Evolutionary conservation across 2,329 filamentous ascomycete species (phyloP), one percentile per base, ranked within the genome.

Genomic region (Ophiocordyceps camponoti-leonardi): DNA sequence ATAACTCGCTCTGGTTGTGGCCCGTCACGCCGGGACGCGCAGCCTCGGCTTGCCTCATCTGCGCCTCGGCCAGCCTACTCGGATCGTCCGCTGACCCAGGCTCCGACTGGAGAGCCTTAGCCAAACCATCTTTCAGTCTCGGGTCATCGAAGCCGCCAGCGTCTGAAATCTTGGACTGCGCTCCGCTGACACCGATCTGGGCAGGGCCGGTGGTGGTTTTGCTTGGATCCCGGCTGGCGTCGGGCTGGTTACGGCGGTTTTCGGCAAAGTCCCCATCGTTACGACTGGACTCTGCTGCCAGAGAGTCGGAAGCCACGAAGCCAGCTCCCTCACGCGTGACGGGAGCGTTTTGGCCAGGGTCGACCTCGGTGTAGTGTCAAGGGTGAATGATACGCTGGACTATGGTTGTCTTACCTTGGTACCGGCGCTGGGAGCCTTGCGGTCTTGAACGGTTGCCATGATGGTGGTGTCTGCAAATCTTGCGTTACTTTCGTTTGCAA

Each of bases 201-300:
- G 49, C 47, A 31, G 47, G 41, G 40, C 39, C n/a, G 41, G 44
- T 35, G n/a, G n/a, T 35, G 33, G 18, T 18, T 6, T 37, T 10
- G 33, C n/a, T 6, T 8, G 6, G 5, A 6, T 18, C n/a, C 2
- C 13, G 18, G 23, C 28, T 46, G 43, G 54, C 54, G 45, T 55
- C 56, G 28, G 55, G 47, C 19, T 50, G 50, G 18, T 69, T 67
- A 49, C 71, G 66, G 22, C 68, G 66, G 62, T 85, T 83, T 47
- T 70, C 59, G 39, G 71, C 65, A 54, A 84, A 86, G 13, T 60
- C 65, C 51, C 82, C 83, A 47, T 71, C 71, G 20, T 66, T 52
- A 42, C 68, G 64, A 48, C 77, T 63, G 0, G 84, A 92, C 55
- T 90, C 80, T 48, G 77, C 81, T 12, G 86, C 86, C 6, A 93